Percentiles rank a stretch among this genome's conserved stretches.
Conservation (phyloP, 176 grass and related monocot genomes). For the Panicum miliaceum region DNA sequence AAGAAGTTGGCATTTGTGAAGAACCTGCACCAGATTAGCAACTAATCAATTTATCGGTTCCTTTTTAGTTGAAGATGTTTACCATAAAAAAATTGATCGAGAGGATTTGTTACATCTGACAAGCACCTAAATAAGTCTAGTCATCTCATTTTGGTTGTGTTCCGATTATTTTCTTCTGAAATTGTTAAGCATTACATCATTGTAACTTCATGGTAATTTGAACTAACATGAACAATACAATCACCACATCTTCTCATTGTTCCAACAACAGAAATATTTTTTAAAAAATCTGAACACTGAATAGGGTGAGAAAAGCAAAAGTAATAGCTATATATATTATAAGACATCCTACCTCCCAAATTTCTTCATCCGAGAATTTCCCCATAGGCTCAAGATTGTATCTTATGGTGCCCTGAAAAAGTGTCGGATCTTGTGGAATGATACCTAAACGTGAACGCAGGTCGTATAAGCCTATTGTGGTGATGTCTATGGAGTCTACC, state of each 20-base stretch:
- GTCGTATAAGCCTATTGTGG: constrained; percentile 65
- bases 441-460: constrained; percentile 73
- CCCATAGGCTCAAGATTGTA: constrained; percentile 79
- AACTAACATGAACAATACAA: background rate
- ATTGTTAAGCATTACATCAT: too few relatives aligned
- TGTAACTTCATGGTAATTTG: too few relatives aligned
- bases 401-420: constrained; percentile 83
- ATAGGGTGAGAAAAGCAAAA: background rate
- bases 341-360: constrained; percentile 67
- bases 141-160: background rate
- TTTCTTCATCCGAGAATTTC: constrained; percentile 66
- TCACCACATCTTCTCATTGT: too few relatives aligned
- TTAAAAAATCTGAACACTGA: background rate
- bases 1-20: constrained; percentile 88
- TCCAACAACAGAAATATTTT: too few relatives aligned
- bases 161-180: too few relatives aligned
- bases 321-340: background rate
- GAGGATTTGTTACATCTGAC: background rate
- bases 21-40: constrained; percentile 46
- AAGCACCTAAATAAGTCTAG: background rate
- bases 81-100: constrained; percentile 2
- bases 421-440: constrained; percentile 85
- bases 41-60: background rate
- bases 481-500: constrained; percentile 65
- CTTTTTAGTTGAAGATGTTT: background rate